phyloP scores from a whole-genome alignment of 257 asterid species.

The Perilla frutescens region DNA sequence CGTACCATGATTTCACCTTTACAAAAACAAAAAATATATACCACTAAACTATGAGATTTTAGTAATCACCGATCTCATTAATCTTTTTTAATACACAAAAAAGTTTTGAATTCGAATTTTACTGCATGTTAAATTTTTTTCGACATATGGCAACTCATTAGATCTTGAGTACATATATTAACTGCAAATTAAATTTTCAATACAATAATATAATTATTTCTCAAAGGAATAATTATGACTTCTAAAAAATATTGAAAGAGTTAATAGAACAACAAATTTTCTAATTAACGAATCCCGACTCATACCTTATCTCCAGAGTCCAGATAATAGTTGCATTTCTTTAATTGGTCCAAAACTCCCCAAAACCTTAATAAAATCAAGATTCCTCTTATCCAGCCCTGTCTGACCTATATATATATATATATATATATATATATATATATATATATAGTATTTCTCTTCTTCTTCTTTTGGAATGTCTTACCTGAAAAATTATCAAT shows the following conservation, averaged over 20 bases:
- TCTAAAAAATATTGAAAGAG: not conserved
- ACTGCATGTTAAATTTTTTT: too few species aligned
- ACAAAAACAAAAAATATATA: too few species aligned
- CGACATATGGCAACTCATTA: too few species aligned
- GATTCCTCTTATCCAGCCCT: conserved; percentile 42
- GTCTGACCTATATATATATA: too few species aligned
- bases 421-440: too few species aligned
- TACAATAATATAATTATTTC: not conserved
- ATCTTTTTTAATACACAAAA: too few species aligned
- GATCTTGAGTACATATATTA: not conserved
- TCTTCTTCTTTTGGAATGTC: not conserved
- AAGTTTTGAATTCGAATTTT: too few species aligned
- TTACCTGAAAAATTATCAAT: conserved; percentile 12
- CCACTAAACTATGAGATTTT: too few species aligned
- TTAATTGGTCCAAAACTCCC: conserved; percentile 25
- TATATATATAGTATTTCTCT: too few species aligned
- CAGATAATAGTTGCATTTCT: not conserved
- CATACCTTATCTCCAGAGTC: not conserved
- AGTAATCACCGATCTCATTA: too few species aligned
- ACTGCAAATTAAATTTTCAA: not conserved
- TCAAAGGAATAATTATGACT: not conserved
- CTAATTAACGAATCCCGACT: not conserved
- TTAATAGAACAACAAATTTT: not conserved
- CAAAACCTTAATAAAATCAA: conserved; percentile 39
- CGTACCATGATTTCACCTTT: too few species aligned